phyloP scores from a whole-genome alignment of 2,329 filamentous ascomycete species.

The Neurospora sp. region DNA sequence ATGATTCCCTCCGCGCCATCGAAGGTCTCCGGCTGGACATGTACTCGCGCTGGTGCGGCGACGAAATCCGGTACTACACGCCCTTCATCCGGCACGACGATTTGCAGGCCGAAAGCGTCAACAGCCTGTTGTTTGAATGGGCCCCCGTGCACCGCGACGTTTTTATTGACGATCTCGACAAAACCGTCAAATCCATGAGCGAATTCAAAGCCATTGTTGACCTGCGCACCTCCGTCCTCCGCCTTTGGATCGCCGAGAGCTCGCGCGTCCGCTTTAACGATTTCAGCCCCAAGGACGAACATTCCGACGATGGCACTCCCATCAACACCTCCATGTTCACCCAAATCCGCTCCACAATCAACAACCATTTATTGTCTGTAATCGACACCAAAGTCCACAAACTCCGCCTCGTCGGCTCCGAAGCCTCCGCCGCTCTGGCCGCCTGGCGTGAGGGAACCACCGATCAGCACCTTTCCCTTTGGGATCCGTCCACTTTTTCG shows the following conservation, averaged over 20 bases:
- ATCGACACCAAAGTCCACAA: conserved; percentile 54
- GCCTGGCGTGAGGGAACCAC: conserved; percentile 48
- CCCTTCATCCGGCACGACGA: conserved; percentile 83
- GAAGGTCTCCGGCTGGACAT: conserved; percentile 69
- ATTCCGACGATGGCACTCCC: neutral
- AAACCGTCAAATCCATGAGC: conserved; percentile 46
- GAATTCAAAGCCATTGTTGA: conserved; percentile 62
- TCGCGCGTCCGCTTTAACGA: conserved; percentile 45
- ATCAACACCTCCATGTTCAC: conserved; percentile 50
- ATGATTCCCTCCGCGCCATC: conserved; percentile 53
- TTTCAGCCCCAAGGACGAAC: conserved; percentile 42
- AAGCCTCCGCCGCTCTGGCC: conserved; percentile 52
- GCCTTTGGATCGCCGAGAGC: conserved; percentile 65
- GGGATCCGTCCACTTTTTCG: conserved; percentile 51
- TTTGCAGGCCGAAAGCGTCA: conserved; percentile 49
- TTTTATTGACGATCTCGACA: conserved; percentile 52
- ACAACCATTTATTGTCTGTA: conserved; percentile 54
- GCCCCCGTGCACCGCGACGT: conserved; percentile 49
- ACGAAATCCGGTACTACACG: conserved; percentile 75
- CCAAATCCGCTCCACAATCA: conserved; percentile 58
- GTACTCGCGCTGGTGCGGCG: conserved; percentile 68
- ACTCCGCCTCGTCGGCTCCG: conserved; percentile 54
- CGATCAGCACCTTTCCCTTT: conserved; percentile 47
- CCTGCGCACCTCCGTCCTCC: conserved; percentile 59
- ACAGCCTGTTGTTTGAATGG: conserved; percentile 55